Conservation (phyloP, 352 stramenopile species). For the Phytophthora citricola region DNA sequence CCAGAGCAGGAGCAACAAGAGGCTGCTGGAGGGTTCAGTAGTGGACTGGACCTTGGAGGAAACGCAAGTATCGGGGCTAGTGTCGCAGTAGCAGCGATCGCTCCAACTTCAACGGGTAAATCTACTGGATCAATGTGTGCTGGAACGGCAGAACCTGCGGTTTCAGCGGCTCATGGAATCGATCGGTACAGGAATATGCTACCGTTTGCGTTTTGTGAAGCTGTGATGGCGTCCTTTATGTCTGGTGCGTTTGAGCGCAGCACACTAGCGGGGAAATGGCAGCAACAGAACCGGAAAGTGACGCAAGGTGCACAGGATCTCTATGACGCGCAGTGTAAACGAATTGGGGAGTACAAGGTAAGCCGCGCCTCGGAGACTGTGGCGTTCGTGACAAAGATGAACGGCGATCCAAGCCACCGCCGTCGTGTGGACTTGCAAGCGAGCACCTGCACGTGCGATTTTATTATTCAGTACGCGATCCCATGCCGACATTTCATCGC, state of each 20-base stretch:
- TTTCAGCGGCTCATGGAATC: conserved; percentile 6
- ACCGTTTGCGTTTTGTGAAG: conserved; percentile 57
- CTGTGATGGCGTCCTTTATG: conserved; percentile 50
- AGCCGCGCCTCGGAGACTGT: conserved; percentile 55
- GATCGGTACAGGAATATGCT: conserved; percentile 42
- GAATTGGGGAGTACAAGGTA: conserved; percentile 61
- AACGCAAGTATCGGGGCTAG: not conserved
- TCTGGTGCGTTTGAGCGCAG: conserved; percentile 51
- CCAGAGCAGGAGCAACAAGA: conserved; percentile 34
- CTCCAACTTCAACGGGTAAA: conserved; percentile 2
- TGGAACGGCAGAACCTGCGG: not conserved
- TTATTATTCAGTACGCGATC: conserved; percentile 64
- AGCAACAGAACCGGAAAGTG: conserved; percentile 46
- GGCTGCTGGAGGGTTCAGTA: not conserved
- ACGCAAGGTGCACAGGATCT: conserved; percentile 54
- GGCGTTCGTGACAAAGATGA: conserved; percentile 61
- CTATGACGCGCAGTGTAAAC: conserved; percentile 58
- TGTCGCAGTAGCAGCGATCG: conserved; percentile 17
- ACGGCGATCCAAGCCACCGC: conserved; percentile 35
- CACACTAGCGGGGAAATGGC: conserved; percentile 45
- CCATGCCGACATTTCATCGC: conserved; percentile 70
- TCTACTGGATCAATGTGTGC: not conserved
- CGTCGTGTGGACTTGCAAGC: conserved; percentile 53
- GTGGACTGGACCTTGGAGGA: conserved; percentile 17
- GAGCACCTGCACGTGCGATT: conserved; percentile 58